A percentile compares a stretch with the other conserved stretches of the same genome.
phyloP scores from a whole-genome alignment of 805 yeast genomes.

The Yamadazyma phyllophila region DNA sequence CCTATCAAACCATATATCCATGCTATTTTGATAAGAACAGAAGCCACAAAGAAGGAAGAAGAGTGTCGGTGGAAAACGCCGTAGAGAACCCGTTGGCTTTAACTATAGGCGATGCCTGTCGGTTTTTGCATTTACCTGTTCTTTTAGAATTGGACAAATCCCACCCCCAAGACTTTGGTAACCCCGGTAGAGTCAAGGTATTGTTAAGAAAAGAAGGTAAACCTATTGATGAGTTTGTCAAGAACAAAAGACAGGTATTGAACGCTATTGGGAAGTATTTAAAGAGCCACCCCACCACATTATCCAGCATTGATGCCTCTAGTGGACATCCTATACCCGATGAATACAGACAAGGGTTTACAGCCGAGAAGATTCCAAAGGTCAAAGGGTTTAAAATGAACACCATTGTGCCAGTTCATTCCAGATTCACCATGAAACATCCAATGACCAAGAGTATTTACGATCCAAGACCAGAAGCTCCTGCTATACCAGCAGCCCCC shows the following conservation, averaged over 20 bases:
- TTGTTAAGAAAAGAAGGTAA: conserved; percentile 54
- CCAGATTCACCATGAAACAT: conserved; percentile 75
- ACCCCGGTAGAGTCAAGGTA: conserved; percentile 93
- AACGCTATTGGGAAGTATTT: conserved; percentile 59
- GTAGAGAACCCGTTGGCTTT: conserved; percentile 87
- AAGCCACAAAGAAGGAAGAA: conserved; percentile 77
- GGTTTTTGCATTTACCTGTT: conserved; percentile 35
- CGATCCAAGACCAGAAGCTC: conserved; percentile 49
- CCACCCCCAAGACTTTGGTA: conserved; percentile 97
- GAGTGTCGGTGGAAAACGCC: conserved; percentile 66
- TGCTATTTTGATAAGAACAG: conserved; percentile 84
- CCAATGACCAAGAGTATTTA: conserved; percentile 76
- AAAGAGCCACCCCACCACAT: conserved; percentile 65
- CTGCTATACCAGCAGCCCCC: conserved; percentile 36
- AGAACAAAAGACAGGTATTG: conserved; percentile 63
- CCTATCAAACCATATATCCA: conserved; percentile 80
- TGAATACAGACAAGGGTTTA: conserved; percentile 52
- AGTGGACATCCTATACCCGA: conserved; percentile 65
- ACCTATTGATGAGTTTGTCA: conserved; percentile 27
- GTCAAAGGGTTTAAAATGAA: conserved; percentile 90
- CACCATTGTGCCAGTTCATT: conserved; percentile 83
- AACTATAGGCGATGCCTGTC: conserved; percentile 73
- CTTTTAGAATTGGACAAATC: conserved; percentile 76
- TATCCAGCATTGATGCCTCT: conserved; percentile 46
- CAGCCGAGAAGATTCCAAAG: conserved; percentile 60